Base-by-base conservation (phyloP, 208 protist genomes). In the Leishmania gerbilli region DNA sequence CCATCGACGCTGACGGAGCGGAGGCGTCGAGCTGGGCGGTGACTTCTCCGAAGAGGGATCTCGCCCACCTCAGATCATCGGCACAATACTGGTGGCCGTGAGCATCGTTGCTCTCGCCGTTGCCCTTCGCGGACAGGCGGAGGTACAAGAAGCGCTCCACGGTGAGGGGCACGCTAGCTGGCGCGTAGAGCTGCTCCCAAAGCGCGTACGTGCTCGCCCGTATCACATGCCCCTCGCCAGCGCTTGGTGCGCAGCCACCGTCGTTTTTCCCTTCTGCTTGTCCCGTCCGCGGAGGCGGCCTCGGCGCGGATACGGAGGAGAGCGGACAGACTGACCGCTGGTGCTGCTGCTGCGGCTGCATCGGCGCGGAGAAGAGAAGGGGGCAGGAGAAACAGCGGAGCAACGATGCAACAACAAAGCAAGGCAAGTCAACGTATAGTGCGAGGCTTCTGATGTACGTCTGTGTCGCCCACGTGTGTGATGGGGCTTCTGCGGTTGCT, bases 161-260 rank as follows among this genome's bases (percentile, higher is more conserved):
- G 3, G 85, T 89, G 56, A 87, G 80, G 19, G 89, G 85, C 11
- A 83, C 84, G 13, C 74, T 69, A 53, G 83, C 55, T 45, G 85
- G 58, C 31, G 86, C 75, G 80, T 91, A 91, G 27, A 91, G 79
- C 76, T 85, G 87, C 80, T 94, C 89, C 91, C 91, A 94, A 65
- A 94, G 69, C 0, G 78, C 78, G 85, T 91, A 92, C 51, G 80
- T 88, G 51, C 76, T 74, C 21, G 87, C 86, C 11, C 60, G 83
- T 19, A 83, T n/a, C 51, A 83, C 79, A 19, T 51, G 42, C 5
- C 37, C 65, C 27, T 78, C 84, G 0, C 49, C 74, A 31, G 56
- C 74, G 74, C 8, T 37, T 31, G 40, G 13, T 27, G 56, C 13
- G 45, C 55, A 37, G 34, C n/a, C 17, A 24, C 11, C 17, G 42